Percentiles rank a stretch among this genome's conserved stretches.
These are phyloP conservation scores for Nephelium lappaceum DNA, from an alignment of 345 rosid genomes.

Conservation along the genomic window DNA sequence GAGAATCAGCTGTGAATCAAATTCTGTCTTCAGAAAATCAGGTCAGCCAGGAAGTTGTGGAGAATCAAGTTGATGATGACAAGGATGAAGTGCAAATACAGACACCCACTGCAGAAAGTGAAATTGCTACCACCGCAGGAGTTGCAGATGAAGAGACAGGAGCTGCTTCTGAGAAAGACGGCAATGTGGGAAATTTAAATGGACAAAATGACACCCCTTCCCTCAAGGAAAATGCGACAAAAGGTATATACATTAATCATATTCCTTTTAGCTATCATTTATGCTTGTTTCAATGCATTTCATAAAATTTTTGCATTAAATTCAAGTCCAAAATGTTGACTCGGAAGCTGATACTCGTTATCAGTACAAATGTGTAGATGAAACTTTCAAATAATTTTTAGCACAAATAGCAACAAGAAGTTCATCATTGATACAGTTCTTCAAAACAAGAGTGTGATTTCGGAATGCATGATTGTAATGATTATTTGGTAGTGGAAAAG, in stretches of 20 bases:
- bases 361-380: neutral
- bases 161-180: slow-evolving; percentile 39
- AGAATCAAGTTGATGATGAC: slow-evolving; percentile 35
- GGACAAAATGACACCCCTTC: slow-evolving; percentile 28
- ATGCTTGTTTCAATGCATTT: neutral
- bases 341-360: neutral
- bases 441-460: neutral
- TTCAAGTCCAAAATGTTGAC: neutral
- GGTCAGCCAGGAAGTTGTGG: slow-evolving; percentile 35
- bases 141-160: slow-evolving; percentile 45
- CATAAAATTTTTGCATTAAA: slow-evolving; percentile 2
- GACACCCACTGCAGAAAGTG: slow-evolving; percentile 39
- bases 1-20: slow-evolving; percentile 32
- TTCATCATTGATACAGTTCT: neutral
- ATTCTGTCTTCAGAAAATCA: slow-evolving; percentile 40
- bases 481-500: neutral
- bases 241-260: slow-evolving; percentile 42
- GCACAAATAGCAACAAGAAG: neutral
- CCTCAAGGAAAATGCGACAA: slow-evolving; percentile 29
- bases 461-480: neutral
- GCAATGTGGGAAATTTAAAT: slow-evolving; percentile 34
- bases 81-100: slow-evolving; percentile 46
- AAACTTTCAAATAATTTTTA: neutral
- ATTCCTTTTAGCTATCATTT: neutral
- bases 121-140: slow-evolving; percentile 30